Conservation (phyloP, 2,329 filamentous ascomycete species). For the Fusarium sublunatum region DNA sequence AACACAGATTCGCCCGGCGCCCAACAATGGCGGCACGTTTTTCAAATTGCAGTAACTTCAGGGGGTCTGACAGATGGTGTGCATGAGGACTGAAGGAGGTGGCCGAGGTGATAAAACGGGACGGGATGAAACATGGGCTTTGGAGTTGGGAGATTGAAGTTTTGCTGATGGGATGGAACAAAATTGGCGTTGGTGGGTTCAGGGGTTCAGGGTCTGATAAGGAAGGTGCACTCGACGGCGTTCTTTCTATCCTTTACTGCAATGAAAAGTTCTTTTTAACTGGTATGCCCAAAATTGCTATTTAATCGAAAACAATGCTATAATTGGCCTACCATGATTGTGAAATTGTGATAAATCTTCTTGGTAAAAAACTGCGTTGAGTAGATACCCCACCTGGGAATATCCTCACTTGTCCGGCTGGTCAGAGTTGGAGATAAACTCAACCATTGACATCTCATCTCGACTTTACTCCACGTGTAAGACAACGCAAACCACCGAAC, state of each 20-base stretch:
- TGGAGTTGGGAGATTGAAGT: neutral
- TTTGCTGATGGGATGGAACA: neutral
- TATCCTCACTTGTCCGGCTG: neutral
- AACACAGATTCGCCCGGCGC: neutral
- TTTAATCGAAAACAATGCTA: neutral
- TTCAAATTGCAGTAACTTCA: neutral
- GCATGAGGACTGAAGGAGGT: neutral
- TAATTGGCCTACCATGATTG: too few relatives aligned
- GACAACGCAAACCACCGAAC: constrained; percentile 2
- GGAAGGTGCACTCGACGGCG: neutral
- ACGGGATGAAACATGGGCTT: neutral
- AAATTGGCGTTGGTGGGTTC: constrained; percentile 14
- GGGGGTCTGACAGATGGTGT: accelerated
- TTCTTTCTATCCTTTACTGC: neutral
- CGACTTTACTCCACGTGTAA: constrained; percentile 23
- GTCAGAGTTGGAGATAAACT: neutral
- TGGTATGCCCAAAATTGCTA: neutral
- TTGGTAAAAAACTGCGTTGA: neutral
- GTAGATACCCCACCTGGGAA: neutral
- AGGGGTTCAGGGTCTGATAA: neutral
- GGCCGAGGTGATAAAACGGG: neutral
- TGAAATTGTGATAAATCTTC: too few relatives aligned
- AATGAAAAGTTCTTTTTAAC: neutral
- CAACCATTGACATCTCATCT: constrained; percentile 20
- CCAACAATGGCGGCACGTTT: neutral